phyloP scores from a whole-genome alignment of 805 yeast species.

The Saccharomycopsis oosterbeekiorum region DNA sequence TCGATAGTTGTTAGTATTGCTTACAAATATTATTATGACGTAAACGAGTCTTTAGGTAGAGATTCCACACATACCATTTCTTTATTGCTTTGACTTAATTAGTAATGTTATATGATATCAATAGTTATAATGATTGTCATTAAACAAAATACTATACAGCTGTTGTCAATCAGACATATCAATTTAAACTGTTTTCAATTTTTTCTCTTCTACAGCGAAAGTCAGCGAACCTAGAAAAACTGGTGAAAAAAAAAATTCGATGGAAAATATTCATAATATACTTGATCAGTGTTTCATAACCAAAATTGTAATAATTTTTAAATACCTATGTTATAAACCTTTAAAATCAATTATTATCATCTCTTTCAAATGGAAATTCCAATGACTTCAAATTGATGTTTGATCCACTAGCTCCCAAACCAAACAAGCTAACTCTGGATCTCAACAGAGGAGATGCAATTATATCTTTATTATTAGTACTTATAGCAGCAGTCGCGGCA shows the following conservation, averaged over 20 bases:
- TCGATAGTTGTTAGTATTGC: not conserved
- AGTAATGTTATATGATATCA: not conserved
- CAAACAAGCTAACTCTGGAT: constrained; percentile 16
- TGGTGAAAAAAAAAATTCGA: not conserved
- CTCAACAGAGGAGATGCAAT: constrained; percentile 12
- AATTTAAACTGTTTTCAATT: not conserved
- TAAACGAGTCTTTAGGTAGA: not conserved
- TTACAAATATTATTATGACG: too few species aligned
- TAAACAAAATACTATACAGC: too few species aligned
- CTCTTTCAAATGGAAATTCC: not conserved
- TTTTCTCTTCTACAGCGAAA: not conserved
- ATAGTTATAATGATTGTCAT: not conserved
- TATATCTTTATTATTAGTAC: not conserved
- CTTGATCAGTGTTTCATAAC: not conserved
- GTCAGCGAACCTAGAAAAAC: not conserved
- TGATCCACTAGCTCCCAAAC: constrained; percentile 4
- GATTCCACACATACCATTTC: not conserved
- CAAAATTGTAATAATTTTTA: not conserved
- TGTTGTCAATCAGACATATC: too few species aligned
- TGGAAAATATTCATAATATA: not conserved
- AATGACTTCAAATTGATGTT: not conserved
- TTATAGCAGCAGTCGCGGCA: not conserved
- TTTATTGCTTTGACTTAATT: not conserved
- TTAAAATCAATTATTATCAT: not conserved
- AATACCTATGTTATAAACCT: not conserved